These are phyloP conservation scores for Cerrena zonata DNA, from an alignment of 1,284 basidiomycete species.

Conservation along the genomic window DNA sequence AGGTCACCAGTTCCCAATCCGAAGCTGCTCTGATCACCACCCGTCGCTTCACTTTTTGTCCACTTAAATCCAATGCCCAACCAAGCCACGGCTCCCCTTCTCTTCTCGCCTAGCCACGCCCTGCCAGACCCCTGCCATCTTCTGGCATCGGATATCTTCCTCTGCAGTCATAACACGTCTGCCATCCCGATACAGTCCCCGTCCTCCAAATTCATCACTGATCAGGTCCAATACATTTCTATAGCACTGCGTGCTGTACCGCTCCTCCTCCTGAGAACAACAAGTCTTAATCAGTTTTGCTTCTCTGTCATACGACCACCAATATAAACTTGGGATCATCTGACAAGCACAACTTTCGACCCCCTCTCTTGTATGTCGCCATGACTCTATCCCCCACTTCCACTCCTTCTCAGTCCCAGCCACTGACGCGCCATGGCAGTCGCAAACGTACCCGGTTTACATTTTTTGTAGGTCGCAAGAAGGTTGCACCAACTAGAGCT, in stretches of 20 bases:
- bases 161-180: neutral
- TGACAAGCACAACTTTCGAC: neutral
- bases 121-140: neutral
- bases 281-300: neutral
- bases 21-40: neutral
- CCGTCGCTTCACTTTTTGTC: neutral
- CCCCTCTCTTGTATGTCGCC: slow-evolving; percentile 1
- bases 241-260: too few relatives aligned
- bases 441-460: neutral
- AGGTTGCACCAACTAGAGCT: neutral
- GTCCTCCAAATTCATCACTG: neutral
- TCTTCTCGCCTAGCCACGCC: neutral
- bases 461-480: neutral
- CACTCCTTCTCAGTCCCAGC: neutral
- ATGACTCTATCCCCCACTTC: neutral
- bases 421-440: neutral
- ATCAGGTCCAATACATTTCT: neutral
- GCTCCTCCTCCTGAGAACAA: neutral
- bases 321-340: neutral
- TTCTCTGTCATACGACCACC: neutral
- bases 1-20: neutral
- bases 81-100: neutral
- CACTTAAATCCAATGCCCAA: neutral
- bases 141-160: slow-evolving; percentile 1
- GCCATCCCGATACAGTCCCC: neutral